Percentiles rank a stretch among this genome's conserved stretches.
Evolutionary conservation across 306 rosid species (phyloP).

Genomic region (Trifolium repens): DNA sequence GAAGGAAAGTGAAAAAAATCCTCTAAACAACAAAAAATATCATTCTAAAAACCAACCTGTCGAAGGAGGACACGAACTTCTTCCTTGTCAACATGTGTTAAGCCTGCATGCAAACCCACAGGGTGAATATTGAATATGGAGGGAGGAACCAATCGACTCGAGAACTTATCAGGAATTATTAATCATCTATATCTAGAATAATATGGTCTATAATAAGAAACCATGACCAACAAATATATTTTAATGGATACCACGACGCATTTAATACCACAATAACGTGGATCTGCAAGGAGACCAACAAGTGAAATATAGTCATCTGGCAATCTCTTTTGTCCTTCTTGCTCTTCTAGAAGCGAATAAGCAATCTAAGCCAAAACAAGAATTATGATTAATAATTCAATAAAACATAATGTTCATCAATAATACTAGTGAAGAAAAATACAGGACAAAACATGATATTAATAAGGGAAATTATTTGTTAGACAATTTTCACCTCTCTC

Average conservation of each 20-base stretch:
- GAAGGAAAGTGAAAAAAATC: neutral
- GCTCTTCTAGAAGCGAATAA: conserved; percentile 86
- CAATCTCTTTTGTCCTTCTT: conserved; percentile 75
- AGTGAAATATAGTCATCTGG: conserved; percentile 83
- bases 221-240: conserved; percentile 38
- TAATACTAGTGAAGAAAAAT: conserved; percentile 22
- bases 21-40: conserved; percentile 22
- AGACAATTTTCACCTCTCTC: conserved; percentile 31
- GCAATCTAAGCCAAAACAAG: conserved; percentile 74
- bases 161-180: conserved; percentile 35
- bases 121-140: conserved; percentile 42
- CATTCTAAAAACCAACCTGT: conserved; percentile 71
- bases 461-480: conserved; percentile 23
- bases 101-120: conserved; percentile 65
- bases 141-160: conserved; percentile 35
- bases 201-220: conserved; percentile 31
- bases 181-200: conserved; percentile 35
- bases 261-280: conserved; percentile 91
- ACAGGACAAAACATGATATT: conserved; percentile 8
- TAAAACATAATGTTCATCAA: neutral
- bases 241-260: conserved; percentile 56
- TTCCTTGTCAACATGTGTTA: conserved; percentile 93
- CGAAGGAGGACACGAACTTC: conserved; percentile 94
- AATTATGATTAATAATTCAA: conserved; percentile 26
- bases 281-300: conserved; percentile 95